phyloP scores from a whole-genome alignment of 1,284 basidiomycete species.

The Fistulinella staudtii region DNA sequence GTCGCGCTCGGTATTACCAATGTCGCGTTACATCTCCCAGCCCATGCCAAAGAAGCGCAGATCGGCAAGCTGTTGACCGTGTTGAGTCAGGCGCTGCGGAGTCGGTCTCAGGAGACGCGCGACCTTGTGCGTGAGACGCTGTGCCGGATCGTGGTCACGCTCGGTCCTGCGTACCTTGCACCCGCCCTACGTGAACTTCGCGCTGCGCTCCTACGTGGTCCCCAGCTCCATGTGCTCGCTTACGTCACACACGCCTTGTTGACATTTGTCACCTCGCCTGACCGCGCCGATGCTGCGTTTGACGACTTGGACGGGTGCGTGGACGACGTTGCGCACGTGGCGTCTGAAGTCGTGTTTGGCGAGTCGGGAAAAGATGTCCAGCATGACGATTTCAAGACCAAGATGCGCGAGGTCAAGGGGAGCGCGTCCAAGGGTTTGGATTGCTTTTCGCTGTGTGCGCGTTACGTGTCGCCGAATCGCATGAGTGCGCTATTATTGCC shows the following conservation, averaged over 20 bases:
- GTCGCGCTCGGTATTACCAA: conserved; percentile 86
- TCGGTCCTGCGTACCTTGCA: conserved; percentile 76
- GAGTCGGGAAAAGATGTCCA: conserved; percentile 89
- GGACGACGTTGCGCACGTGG: conserved; percentile 73
- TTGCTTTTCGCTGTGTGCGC: conserved; percentile 79
- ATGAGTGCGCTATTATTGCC: conserved; percentile 80
- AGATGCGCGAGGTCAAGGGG: conserved; percentile 84
- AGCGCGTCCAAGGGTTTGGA: conserved; percentile 81
- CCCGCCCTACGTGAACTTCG: conserved; percentile 79
- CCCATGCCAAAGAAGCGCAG: conserved; percentile 64
- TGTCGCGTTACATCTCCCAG: conserved; percentile 81
- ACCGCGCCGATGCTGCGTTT: conserved; percentile 48
- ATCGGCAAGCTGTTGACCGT: conserved; percentile 79
- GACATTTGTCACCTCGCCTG: conserved; percentile 69
- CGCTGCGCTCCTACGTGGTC: conserved; percentile 82
- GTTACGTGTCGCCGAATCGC: conserved; percentile 68
- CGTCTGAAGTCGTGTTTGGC: conserved; percentile 93
- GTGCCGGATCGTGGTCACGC: conserved; percentile 72
- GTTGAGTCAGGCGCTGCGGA: conserved; percentile 84
- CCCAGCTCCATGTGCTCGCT: conserved; percentile 91
- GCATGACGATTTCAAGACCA: conserved; percentile 91
- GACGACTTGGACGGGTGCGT: conserved; percentile 74
- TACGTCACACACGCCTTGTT: conserved; percentile 83
- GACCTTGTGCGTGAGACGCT: conserved; percentile 86
- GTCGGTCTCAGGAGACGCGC: conserved; percentile 91